Base-by-base conservation (phyloP, 371 early-diverging fungal species). In the Mortierella polycephala region DNA sequence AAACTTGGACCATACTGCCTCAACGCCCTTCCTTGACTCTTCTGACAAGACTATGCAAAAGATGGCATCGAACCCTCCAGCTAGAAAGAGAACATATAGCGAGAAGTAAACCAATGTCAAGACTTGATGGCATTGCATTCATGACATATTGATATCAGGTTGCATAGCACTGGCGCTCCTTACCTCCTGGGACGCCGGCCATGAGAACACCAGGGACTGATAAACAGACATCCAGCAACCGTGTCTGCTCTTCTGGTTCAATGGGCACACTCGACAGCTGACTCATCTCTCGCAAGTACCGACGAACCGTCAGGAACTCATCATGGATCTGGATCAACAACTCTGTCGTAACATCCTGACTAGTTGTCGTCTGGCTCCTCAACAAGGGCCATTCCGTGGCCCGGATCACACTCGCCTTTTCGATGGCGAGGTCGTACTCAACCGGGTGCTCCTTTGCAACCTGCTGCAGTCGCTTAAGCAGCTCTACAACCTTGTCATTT, bases 1-100 rank as follows among this genome's bases (percentile, higher is more conserved):
- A 93, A 95, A 95, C 30, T 62, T 42, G 30, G 84, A 64, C 95
- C 95, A 96, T 30, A 93, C 81, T 8, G 72, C 52, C 44, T 85
- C 88, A 7, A 91, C 86, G 9, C 69, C 83, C 62, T 56, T 67
- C 64, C 84, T 84, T 1, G 88, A 83, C 12, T 74, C 70, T 0
- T 86, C 84, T 7, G 88, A 86, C 13, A 92, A 61, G 1, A 88
- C 88, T 41, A 98, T 85, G 73, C 95, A 95, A 74, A 93, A 96
- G 59, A 98, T 96, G 30, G 99, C 99, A 83, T 98, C 99, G 71
- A 89, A 96, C 7, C 99, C 99, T 46, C 99, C 99, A 52, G 98
- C 98, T 93, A 75, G 2, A 40, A 39, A 55, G 57, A 8, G 49
- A 37, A 23, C 49, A 60, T 14, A 20, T 11, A 51, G 45, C 23